These are phyloP conservation scores for Diophrys appendiculata DNA, from an alignment of 73 alveolate species.

Conservation along the genomic window DNA sequence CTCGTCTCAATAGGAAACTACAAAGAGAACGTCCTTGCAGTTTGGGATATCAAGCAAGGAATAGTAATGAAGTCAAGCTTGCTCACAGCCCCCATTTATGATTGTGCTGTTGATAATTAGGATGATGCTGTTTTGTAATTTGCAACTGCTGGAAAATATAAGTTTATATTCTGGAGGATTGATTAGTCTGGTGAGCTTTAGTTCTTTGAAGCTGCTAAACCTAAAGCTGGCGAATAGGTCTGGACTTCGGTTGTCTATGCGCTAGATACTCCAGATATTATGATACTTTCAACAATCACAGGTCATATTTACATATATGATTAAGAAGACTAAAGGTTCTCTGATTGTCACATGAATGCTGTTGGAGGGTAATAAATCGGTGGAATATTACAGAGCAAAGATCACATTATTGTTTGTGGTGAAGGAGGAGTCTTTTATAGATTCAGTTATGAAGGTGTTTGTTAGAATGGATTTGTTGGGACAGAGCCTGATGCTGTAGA, in stretches of 20 bases:
- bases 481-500: not conserved
- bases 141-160: slow-evolving; percentile 65
- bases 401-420: slow-evolving; percentile 61
- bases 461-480: not conserved
- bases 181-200: slow-evolving; percentile 52
- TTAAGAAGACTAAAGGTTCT: slow-evolving; percentile 56
- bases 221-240: slow-evolving; percentile 57
- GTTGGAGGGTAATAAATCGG: slow-evolving; percentile 67
- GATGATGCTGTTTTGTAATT: slow-evolving; percentile 54
- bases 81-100: slow-evolving; percentile 58
- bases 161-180: slow-evolving; percentile 73
- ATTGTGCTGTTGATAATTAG: slow-evolving; percentile 54
- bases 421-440: slow-evolving; percentile 2
- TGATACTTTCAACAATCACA: slow-evolving; percentile 58
- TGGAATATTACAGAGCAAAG: slow-evolving; percentile 47
- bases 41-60: slow-evolving; percentile 79
- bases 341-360: slow-evolving; percentile 65
- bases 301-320: slow-evolving; percentile 77
- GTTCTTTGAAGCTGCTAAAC: slow-evolving; percentile 64
- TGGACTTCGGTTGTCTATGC: slow-evolving; percentile 63
- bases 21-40: slow-evolving; percentile 76
- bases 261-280: slow-evolving; percentile 58
- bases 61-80: slow-evolving; percentile 69
- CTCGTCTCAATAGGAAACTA: slow-evolving; percentile 74
- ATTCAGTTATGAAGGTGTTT: not conserved